Conservation (phyloP, 208 protist species). For the Crithidia sp. region DNA sequence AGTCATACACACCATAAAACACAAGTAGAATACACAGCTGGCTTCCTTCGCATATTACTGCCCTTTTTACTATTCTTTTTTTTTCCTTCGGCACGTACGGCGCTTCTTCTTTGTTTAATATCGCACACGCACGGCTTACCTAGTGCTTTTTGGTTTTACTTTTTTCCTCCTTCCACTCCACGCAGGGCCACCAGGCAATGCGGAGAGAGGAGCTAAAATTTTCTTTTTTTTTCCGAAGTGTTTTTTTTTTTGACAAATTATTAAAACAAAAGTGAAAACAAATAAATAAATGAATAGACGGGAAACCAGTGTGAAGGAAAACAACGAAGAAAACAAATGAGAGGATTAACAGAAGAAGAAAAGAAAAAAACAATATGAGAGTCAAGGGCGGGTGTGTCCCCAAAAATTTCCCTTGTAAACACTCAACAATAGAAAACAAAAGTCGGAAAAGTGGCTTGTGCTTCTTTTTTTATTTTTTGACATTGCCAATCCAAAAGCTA, state of each 20-base stretch:
- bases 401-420: constrained; percentile 20
- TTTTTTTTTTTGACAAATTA: not conserved
- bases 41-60: not conserved
- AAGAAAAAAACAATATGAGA: not conserved
- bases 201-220: not conserved
- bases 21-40: not conserved
- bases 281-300: not conserved
- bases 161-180: no score
- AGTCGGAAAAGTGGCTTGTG: not conserved
- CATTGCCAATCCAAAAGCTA: no score
- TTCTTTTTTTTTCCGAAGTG: not conserved
- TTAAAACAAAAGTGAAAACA: not conserved
- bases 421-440: constrained; percentile 15
- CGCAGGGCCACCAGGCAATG: no score
- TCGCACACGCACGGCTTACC: no score
- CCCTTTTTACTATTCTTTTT: no score
- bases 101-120: no score
- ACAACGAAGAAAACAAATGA: not conserved
- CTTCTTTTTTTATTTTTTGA: no score
- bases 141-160: no score
- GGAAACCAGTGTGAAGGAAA: no score
- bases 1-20: not conserved
- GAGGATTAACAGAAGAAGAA: not conserved
- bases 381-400: constrained; percentile 28
- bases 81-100: no score